Percentiles rank a stretch among this genome's conserved stretches.
These are phyloP conservation scores for Euphorbia corollata DNA, from an alignment of 441 rosid genomes.

Conservation along the genomic window DNA sequence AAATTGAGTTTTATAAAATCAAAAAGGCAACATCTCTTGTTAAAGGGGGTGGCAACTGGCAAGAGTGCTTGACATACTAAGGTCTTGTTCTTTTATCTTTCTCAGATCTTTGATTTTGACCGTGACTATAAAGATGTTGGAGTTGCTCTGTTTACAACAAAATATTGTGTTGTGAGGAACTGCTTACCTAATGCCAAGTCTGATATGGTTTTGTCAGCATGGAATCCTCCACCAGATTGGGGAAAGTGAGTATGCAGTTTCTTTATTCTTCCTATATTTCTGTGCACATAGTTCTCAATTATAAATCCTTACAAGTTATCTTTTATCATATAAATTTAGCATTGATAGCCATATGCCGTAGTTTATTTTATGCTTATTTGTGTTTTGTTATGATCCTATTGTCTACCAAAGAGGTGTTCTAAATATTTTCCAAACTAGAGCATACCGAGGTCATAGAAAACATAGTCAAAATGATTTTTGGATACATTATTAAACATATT, in stretches of 20 bases:
- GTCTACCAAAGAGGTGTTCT: neutral
- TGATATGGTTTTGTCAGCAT: slow-evolving; percentile 84
- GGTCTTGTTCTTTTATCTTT: slow-evolving; percentile 15
- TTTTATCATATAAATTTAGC: neutral
- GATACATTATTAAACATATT: neutral
- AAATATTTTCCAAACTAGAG: neutral
- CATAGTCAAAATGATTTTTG: neutral
- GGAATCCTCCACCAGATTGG: slow-evolving; percentile 99
- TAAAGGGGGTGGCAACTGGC: neutral
- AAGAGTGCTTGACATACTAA: neutral
- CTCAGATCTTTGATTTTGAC: slow-evolving; percentile 90
- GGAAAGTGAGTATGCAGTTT: slow-evolving; percentile 54
- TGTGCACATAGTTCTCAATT: neutral
- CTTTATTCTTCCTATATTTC: slow-evolving; percentile 10
- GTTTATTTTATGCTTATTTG: neutral
- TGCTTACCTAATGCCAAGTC: slow-evolving; percentile 74
- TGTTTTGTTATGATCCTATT: neutral
- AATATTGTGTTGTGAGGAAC: slow-evolving; percentile 74
- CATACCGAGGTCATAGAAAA: neutral
- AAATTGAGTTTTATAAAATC: neutral
- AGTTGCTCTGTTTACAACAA: slow-evolving; percentile 76
- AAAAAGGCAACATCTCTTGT: neutral
- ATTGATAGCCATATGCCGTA: neutral
- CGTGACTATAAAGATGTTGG: slow-evolving; percentile 97
- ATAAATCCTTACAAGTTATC: neutral